These are phyloP conservation scores for Apiospora pterosperma DNA, from an alignment of 2,329 filamentous ascomycete genomes.

Conservation along the genomic window DNA sequence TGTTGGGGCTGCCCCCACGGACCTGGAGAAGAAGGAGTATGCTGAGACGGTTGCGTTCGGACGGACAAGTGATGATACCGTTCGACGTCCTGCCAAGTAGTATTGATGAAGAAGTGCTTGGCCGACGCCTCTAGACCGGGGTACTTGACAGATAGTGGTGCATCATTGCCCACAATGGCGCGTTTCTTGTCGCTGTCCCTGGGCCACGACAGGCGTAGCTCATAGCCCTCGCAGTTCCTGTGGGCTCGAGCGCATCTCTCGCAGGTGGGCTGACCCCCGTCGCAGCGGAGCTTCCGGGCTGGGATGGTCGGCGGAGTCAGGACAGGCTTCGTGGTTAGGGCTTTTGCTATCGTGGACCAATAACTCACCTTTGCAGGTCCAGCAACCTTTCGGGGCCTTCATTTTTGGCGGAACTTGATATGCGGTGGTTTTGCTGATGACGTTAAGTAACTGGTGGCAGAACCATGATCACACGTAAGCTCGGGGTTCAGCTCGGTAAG, in stretches of 20 bases:
- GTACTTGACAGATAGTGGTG: background rate
- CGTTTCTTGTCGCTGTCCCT: slow-evolving; percentile 20
- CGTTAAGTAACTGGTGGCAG: background rate
- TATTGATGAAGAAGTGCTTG: slow-evolving; percentile 18
- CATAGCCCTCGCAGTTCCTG: slow-evolving; percentile 22
- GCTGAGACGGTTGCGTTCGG: background rate
- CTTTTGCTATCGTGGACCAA: background rate
- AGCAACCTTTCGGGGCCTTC: slow-evolving; percentile 16
- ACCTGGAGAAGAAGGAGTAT: background rate
- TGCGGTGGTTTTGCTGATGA: background rate
- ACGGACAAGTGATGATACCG: slow-evolving; percentile 10
- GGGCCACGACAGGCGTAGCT: slow-evolving; percentile 26
- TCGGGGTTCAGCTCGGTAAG: background rate
- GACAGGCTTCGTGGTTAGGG: background rate
- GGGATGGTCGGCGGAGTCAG: background rate
- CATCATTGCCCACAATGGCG: slow-evolving; percentile 11
- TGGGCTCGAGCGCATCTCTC: slow-evolving; percentile 15
- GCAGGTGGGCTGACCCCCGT: slow-evolving; percentile 18
- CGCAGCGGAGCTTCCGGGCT: slow-evolving; percentile 23
- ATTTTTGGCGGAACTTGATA: background rate
- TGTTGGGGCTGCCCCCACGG: slow-evolving; percentile 4
- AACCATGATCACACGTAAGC: background rate
- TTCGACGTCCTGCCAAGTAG: slow-evolving; percentile 19
- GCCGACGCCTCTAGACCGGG: background rate
- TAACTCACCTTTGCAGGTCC: slow-evolving; percentile 23